Evolutionary conservation across 208 protist species (phyloP).

Genomic region (Wallacemonas sp.): DNA sequence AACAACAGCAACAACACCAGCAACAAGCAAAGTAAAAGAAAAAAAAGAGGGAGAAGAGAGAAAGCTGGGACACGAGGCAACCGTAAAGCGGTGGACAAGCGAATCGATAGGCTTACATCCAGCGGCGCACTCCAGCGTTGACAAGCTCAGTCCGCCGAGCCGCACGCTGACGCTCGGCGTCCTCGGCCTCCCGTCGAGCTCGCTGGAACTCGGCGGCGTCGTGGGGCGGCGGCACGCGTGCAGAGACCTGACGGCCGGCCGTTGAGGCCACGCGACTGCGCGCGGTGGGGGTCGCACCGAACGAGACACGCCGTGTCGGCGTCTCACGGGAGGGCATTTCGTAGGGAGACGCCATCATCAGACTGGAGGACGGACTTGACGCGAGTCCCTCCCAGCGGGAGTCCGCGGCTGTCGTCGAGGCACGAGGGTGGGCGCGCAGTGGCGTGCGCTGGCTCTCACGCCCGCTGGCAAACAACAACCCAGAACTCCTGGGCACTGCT

Average conservation of each 20-base stretch:
- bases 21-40: slow-evolving; percentile 11
- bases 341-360: slow-evolving; percentile 2
- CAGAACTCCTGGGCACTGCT: too few species aligned
- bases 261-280: not conserved
- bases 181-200: not conserved
- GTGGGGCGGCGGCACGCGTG: not conserved
- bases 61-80: not conserved
- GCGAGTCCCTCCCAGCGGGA: not conserved
- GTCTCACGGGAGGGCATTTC: not conserved
- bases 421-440: not conserved
- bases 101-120: not conserved
- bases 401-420: not conserved
- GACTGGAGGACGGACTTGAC: not conserved
- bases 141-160: slow-evolving; percentile 1
- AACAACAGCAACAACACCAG: not conserved
- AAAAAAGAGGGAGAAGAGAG: slow-evolving; percentile 11
- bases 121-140: slow-evolving; percentile 3
- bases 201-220: not conserved
- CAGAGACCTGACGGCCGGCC: not conserved
- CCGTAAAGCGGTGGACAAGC: not conserved
- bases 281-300: not conserved
- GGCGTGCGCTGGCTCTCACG: not conserved
- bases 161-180: not conserved
- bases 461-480: not conserved
- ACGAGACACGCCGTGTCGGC: slow-evolving; percentile 3